phyloP scores from a whole-genome alignment of 768 basidiomycete species.

The Cystobasidium onofrii region DNA sequence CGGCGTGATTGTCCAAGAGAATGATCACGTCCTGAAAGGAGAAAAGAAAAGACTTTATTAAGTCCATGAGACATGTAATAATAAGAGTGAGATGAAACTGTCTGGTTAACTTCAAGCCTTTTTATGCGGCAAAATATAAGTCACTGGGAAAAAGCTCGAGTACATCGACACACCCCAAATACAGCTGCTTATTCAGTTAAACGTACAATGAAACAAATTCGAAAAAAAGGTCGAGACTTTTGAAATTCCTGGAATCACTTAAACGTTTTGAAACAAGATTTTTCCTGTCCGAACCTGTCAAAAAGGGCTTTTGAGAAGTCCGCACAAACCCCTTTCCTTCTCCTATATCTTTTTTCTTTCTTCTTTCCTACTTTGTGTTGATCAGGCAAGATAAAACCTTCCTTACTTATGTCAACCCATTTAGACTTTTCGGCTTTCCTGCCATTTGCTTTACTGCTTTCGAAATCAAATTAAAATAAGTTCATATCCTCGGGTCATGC shows the following conservation, averaged over 20 bases:
- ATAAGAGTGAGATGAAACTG: background rate
- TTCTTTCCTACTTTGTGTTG: background rate
- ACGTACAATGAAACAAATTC: too few species aligned
- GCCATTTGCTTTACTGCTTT: too few species aligned
- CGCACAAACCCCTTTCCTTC: background rate
- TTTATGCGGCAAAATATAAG: background rate
- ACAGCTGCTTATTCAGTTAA: conserved; percentile 1
- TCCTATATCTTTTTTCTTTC: background rate
- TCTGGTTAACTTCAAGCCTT: background rate
- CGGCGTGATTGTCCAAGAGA: background rate
- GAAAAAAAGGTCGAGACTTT: too few species aligned
- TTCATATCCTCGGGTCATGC: too few species aligned
- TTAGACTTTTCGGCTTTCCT: too few species aligned
- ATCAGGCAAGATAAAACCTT: too few species aligned
- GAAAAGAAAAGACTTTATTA: too few species aligned
- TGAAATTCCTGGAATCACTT: too few species aligned
- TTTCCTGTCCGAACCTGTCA: background rate
- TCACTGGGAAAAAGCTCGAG: background rate
- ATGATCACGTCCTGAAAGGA: too few species aligned
- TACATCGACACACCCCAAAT: background rate
- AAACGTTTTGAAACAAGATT: too few species aligned
- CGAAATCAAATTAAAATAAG: too few species aligned
- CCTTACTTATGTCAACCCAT: too few species aligned
- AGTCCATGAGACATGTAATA: background rate
- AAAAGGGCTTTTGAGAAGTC: background rate